phyloP scores from a whole-genome alignment of 148 eudicot species.

The Rhododendron ovatum region DNA sequence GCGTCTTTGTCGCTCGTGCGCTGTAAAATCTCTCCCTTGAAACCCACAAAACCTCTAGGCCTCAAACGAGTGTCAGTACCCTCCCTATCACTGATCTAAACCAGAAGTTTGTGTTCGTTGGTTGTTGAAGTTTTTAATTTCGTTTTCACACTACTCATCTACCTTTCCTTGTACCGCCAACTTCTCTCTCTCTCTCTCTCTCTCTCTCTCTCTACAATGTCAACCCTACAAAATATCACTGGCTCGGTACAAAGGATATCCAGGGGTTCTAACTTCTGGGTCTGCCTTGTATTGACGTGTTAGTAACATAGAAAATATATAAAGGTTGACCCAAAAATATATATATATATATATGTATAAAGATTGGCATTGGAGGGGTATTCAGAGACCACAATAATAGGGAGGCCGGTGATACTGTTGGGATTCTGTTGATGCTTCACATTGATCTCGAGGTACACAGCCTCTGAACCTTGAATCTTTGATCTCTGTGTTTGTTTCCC shows the following conservation, averaged over 20 bases:
- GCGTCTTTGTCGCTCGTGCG: conserved; percentile 31
- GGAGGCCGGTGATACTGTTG: conserved; percentile 59
- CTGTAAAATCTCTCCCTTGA: conserved; percentile 7
- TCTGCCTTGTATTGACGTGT: not conserved
- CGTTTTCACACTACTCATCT: conserved; percentile 1
- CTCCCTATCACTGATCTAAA: not conserved
- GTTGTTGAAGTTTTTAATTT: not conserved
- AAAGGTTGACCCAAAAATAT: not conserved
- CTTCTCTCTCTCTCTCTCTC: conserved; percentile 25
- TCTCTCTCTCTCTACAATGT: conserved; percentile 12
- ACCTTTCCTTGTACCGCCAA: conserved; percentile 48
- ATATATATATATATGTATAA: too few relatives aligned
- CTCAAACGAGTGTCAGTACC: not conserved
- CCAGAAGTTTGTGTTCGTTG: not conserved
- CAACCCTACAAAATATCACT: conserved; percentile 3
- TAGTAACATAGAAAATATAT: not conserved
- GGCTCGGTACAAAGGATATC: conserved; percentile 39
- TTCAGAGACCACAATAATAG: conserved; percentile 47
- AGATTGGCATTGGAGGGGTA: conserved; percentile 2
- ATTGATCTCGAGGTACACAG: conserved; percentile 37
- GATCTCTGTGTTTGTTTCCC: conserved; percentile 10
- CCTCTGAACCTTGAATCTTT: conserved; percentile 19
- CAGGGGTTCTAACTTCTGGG: not conserved
- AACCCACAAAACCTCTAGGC: conserved; percentile 14
- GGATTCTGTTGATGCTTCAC: conserved; percentile 14